Conservation (phyloP, 176 grass and related monocot genomes). For the Chrysopogon serrulatus region DNA sequence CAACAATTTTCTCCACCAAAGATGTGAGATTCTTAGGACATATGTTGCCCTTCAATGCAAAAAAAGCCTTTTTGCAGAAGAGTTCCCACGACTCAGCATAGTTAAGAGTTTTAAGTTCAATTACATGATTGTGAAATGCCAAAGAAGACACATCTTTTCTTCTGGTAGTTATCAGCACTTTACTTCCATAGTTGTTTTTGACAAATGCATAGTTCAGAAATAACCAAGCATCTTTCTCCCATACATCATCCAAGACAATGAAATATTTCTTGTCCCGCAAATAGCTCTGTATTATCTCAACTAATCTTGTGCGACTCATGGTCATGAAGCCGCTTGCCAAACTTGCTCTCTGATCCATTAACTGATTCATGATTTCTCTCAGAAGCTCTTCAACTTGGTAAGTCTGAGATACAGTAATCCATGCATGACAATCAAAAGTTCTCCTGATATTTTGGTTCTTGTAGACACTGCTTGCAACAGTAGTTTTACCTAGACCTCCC, state of each 20-base stretch:
- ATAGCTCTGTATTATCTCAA: slow-evolving; percentile 13
- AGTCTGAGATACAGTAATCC: slow-evolving; percentile 40
- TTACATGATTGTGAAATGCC: background rate
- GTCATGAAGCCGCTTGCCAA: background rate
- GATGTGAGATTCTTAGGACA: slow-evolving; percentile 22
- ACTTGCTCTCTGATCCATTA: background rate
- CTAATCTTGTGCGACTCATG: slow-evolving; percentile 4
- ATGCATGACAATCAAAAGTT: slow-evolving; percentile 27
- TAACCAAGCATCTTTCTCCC: slow-evolving; percentile 25
- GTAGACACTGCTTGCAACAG: slow-evolving; percentile 29
- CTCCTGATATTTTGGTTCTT: slow-evolving; percentile 21
- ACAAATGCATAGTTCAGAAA: slow-evolving; percentile 27
- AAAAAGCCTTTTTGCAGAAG: slow-evolving; percentile 46
- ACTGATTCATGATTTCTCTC: slow-evolving; percentile 28
- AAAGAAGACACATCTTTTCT: slow-evolving; percentile 27
- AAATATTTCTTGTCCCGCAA: slow-evolving; percentile 37
- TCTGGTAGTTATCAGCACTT: slow-evolving; percentile 43
- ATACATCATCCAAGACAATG: slow-evolving; percentile 49
- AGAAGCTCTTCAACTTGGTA: slow-evolving; percentile 34
- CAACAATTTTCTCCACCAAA: slow-evolving; percentile 31
- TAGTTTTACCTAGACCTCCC: slow-evolving; percentile 62
- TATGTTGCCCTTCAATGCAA: background rate
- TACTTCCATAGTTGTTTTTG: slow-evolving; percentile 10
- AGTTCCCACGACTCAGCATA: slow-evolving; percentile 32
- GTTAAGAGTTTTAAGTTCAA: slow-evolving; percentile 17